Conservation (phyloP, 371 early-diverging fungal genomes). For the Mycotypha africana region DNA sequence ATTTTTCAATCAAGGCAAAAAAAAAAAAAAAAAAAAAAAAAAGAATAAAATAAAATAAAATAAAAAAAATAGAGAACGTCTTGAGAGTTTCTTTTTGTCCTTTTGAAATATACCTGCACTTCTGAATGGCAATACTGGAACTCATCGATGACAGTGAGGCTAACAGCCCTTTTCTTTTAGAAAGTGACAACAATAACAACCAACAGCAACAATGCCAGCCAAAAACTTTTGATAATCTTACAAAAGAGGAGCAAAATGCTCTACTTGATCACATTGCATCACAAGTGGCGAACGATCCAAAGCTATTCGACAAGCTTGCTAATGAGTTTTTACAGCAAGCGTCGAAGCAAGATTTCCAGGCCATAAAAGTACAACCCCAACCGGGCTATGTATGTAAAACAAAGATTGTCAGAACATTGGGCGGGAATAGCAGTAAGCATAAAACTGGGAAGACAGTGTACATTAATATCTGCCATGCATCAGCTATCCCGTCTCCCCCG, state of each 20-base stretch:
- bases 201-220: neutral
- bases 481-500: slow-evolving; percentile 65
- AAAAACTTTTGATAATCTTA: slow-evolving; percentile 13
- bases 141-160: slow-evolving; percentile 10
- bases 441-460: slow-evolving; percentile 39
- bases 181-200: no score
- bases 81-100: no score
- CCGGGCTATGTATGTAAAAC: slow-evolving; percentile 65
- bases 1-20: neutral
- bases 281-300: slow-evolving; percentile 26
- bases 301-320: slow-evolving; percentile 19
- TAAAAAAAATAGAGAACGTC: no score
- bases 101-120: no score
- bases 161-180: slow-evolving; percentile 3
- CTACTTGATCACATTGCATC: slow-evolving; percentile 25
- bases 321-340: slow-evolving; percentile 8
- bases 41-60: no score
- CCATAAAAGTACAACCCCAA: slow-evolving; percentile 36
- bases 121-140: slow-evolving; percentile 21
- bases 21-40: slow-evolving; percentile 2
- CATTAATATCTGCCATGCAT: slow-evolving; percentile 67
- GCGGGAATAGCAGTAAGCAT: slow-evolving; percentile 3
- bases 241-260: slow-evolving; percentile 24
- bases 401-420: slow-evolving; percentile 17
- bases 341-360: slow-evolving; percentile 17